Evolutionary conservation across 495 filamentous ascomycete species (phyloP).

Genomic region (Neurospora sp.): DNA sequence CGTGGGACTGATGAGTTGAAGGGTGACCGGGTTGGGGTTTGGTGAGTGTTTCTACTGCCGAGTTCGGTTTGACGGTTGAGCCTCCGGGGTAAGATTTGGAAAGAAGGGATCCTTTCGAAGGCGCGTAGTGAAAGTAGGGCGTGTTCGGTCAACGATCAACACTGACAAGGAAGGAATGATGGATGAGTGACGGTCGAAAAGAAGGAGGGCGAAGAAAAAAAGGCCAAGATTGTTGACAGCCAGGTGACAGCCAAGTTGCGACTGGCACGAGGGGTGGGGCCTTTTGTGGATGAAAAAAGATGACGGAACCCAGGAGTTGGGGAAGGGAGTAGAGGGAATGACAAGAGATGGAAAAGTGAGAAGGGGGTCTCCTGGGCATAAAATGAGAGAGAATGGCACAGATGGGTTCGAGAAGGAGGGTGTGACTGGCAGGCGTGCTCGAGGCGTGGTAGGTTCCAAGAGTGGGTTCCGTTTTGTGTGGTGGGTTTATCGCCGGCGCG

Average conservation of each 20-base stretch:
- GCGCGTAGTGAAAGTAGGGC: neutral
- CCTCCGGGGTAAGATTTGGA: neutral
- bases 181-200: neutral
- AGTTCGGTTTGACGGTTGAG: neutral
- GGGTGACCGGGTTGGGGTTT: neutral
- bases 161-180: neutral
- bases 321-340: neutral
- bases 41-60: neutral
- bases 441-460: neutral
- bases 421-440: neutral
- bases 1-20: neutral
- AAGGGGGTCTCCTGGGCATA: neutral
- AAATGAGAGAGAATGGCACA: neutral
- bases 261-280: neutral
- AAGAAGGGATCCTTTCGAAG: neutral
- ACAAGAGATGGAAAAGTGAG: neutral
- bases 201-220: neutral
- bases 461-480: neutral
- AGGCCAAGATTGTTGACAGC: neutral
- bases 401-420: neutral
- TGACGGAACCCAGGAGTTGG: neutral
- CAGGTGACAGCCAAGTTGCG: neutral
- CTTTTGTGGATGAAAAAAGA: neutral
- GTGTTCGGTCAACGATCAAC: neutral
- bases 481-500: conserved; percentile 1